phyloP scores from a whole-genome alignment of 2,329 filamentous ascomycete species.

The Myriosclerotinia duriaeana region DNA sequence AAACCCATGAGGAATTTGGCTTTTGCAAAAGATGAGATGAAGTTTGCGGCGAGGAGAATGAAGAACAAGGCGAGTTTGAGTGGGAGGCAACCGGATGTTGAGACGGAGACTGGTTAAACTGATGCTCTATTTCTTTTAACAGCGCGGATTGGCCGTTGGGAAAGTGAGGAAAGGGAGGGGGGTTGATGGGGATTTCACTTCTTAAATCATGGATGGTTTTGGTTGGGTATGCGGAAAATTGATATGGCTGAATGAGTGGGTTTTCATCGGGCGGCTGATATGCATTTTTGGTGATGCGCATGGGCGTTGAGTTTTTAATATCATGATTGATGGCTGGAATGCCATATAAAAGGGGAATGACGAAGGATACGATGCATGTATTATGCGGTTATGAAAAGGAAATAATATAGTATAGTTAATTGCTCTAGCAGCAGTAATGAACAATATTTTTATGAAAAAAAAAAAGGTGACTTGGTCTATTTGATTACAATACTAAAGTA shows the following conservation, averaged over 20 bases:
- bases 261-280: neutral
- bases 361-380: too few relatives aligned
- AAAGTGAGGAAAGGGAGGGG: too few relatives aligned
- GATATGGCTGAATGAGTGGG: neutral
- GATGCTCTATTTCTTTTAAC: too few relatives aligned
- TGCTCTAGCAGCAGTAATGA: too few relatives aligned
- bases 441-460: too few relatives aligned
- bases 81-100: conserved; percentile 66
- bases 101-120: conserved; percentile 19
- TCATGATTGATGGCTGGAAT: neutral
- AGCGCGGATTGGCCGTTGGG: too few relatives aligned
- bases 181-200: neutral
- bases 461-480: too few relatives aligned
- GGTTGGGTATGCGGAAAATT: neutral
- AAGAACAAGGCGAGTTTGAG: conserved; percentile 74
- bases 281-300: neutral
- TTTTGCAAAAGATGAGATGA: conserved; percentile 86
- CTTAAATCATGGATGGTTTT: neutral
- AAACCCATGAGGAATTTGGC: conserved; percentile 79
- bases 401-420: too few relatives aligned
- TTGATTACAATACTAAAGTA: too few relatives aligned
- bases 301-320: neutral
- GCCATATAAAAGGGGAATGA: neutral
- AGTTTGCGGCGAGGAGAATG: conserved; percentile 72
- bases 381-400: too few relatives aligned